phyloP scores from a whole-genome alignment of 2,329 filamentous ascomycete species.

The Grosmannia clavigera region DNA sequence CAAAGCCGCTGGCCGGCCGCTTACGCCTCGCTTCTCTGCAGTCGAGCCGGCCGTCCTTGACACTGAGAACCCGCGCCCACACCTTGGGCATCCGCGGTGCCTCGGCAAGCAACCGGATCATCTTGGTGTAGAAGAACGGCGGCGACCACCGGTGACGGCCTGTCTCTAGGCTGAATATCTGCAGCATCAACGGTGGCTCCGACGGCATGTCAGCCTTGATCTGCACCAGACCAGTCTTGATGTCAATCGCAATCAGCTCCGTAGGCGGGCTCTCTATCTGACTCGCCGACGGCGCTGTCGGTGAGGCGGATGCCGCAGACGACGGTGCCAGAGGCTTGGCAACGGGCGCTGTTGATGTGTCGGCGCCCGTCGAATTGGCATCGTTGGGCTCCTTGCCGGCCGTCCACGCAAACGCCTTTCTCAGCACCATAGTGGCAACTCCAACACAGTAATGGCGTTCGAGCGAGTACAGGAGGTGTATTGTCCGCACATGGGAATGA shows the following conservation, averaged over 20 bases:
- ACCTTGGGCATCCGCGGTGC: slow-evolving; percentile 69
- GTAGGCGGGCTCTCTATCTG: slow-evolving; percentile 1
- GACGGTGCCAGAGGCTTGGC: background rate
- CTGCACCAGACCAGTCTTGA: slow-evolving; percentile 72
- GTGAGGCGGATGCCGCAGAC: background rate
- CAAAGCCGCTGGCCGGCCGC: slow-evolving; percentile 35
- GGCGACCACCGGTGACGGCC: slow-evolving; percentile 79
- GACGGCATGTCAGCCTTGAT: slow-evolving; percentile 79
- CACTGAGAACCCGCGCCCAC: slow-evolving; percentile 77
- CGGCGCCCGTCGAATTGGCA: background rate
- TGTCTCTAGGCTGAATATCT: slow-evolving; percentile 69
- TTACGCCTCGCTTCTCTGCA: slow-evolving; percentile 54
- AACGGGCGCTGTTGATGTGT: background rate
- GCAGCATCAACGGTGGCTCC: slow-evolving; percentile 85
- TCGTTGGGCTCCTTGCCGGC: slow-evolving; percentile 12
- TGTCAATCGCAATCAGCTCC: slow-evolving; percentile 71
- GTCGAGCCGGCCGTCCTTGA: slow-evolving; percentile 72
- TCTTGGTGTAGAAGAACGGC: slow-evolving; percentile 65
- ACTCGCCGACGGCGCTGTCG: background rate
- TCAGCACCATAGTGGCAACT: slow-evolving; percentile 65
- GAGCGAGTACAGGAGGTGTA: slow-evolving; percentile 80
- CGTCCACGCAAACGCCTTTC: slow-evolving; percentile 52
- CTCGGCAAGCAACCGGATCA: slow-evolving; percentile 77
- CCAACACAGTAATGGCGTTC: slow-evolving; percentile 86
- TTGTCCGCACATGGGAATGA: slow-evolving; percentile 64